Conservation (phyloP, 164 flowering plant species). For the Liquidambar formosana region DNA sequence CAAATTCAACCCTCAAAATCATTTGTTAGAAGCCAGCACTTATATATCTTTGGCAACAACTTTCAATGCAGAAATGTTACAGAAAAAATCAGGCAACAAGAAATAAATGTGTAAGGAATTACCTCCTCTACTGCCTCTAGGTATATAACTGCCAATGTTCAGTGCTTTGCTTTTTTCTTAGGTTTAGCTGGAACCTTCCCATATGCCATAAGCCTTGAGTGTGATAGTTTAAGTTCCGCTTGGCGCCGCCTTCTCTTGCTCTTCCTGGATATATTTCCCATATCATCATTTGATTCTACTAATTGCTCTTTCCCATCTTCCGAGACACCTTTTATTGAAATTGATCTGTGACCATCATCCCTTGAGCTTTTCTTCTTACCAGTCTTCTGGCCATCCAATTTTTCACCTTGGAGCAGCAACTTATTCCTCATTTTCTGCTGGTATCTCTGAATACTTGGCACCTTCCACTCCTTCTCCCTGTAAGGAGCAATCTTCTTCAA, state of each 20-base stretch:
- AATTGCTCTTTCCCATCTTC: constrained; percentile 23
- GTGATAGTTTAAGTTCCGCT: constrained; percentile 50
- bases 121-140: neutral
- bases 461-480: constrained; percentile 65
- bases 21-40: too few relatives aligned
- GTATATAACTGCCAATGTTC: constrained; percentile 3
- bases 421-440: constrained; percentile 42
- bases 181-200: constrained; percentile 44
- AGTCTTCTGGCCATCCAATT: too few relatives aligned
- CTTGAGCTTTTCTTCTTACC: too few relatives aligned
- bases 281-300: constrained; percentile 37
- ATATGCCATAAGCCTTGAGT: constrained; percentile 55
- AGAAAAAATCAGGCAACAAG: too few relatives aligned
- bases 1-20: too few relatives aligned
- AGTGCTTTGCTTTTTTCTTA: constrained; percentile 37
- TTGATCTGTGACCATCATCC: too few relatives aligned
- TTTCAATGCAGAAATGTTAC: too few relatives aligned
- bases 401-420: constrained; percentile 26
- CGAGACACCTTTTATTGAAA: constrained; percentile 3
- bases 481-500: too few relatives aligned
- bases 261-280: constrained; percentile 29
- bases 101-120: too few relatives aligned
- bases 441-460: constrained; percentile 43
- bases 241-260: constrained; percentile 47
- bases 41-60: too few relatives aligned